Conservation (phyloP, 495 filamentous ascomycete species). For the Podospora didyma region DNA sequence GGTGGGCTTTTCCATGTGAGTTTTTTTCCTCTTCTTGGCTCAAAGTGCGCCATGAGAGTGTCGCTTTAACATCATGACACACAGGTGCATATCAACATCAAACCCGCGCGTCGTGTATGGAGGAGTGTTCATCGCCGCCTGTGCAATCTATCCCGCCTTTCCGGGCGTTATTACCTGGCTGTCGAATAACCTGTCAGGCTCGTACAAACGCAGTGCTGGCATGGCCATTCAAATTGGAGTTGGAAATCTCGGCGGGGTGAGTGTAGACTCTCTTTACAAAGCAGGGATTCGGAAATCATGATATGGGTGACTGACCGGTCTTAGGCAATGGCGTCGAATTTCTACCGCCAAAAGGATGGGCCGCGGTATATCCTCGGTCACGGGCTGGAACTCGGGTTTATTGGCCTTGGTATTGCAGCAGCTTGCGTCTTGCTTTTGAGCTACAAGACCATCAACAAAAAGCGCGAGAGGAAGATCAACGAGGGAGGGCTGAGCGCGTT, state of each 20-base stretch:
- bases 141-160: slow-evolving; percentile 58
- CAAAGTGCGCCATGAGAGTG: not conserved
- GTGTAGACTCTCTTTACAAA: too few species aligned
- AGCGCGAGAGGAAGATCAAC: slow-evolving; percentile 43
- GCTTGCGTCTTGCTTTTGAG: slow-evolving; percentile 47
- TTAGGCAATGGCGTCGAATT: slow-evolving; percentile 67
- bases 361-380: slow-evolving; percentile 68
- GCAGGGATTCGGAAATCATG: not conserved
- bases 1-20: slow-evolving; percentile 61
- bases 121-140: slow-evolving; percentile 68
- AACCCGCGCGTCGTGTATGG: slow-evolving; percentile 67
- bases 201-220: slow-evolving; percentile 65
- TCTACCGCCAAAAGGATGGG: slow-evolving; percentile 62
- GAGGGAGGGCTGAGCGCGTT: slow-evolving; percentile 43
- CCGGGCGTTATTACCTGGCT: slow-evolving; percentile 71
- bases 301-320: not conserved
- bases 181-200: slow-evolving; percentile 65
- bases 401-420: slow-evolving; percentile 57
- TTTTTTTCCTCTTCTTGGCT: not conserved
- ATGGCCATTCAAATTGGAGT: slow-evolving; percentile 75
- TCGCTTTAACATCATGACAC: not conserved
- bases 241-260: slow-evolving; percentile 64
- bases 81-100: slow-evolving; percentile 39
- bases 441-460: slow-evolving; percentile 60
- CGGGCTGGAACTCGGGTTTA: slow-evolving; percentile 64